Base-by-base conservation (phyloP, 768 basidiomycete species). In the Cyclocybe cylindracea region DNA sequence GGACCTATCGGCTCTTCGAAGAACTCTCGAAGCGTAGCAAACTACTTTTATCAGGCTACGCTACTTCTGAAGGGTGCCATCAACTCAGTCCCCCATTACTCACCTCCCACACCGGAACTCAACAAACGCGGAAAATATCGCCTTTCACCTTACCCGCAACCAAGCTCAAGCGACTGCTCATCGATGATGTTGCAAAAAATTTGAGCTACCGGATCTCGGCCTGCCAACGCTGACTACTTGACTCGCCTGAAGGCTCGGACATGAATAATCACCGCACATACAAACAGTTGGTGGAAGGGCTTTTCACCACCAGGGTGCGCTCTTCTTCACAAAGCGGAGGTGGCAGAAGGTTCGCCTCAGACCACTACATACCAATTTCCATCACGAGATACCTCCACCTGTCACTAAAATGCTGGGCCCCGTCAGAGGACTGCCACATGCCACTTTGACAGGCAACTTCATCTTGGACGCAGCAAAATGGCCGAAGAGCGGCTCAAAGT, bases 121-220 rank as follows among this genome's bases (percentile, higher is more conserved):
- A 32, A 16, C 51, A 11, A 43, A 45, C 16, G 11, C 44, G 6
- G n/a, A 46, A 13, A n/a, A n/a, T n/a, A 54, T 50, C 0, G 53
- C 60, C 4, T 62, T 68, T 46, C 61, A 67, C 46, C 49, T 73
- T 9, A 60, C 55, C 10, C 55, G 55, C 1, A 48, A 61, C 34
- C 63, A 65, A 24, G 41, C 36, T 45, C 33, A 50, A 57, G 19
- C 32, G 46, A 18, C 59, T 66, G 32, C 33, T 54, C 2, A 46
- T 72, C 18, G 51, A 64, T n/a, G 49, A 60, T 19, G 60, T 56
- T 9, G 57, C 64, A 4, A 11, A 7, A 41, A 51, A 18, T 71
- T 58, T 49, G 11, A 49, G 10, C 43, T 73, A 14, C 59, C 56
- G 5, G 66, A 70, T 52, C 63, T 18, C 57, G 48, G 8, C 37